Percentiles rank a stretch among this genome's conserved stretches.
Conservation (phyloP, 345 rosid species). For the Diplotaxis tenuifolia region DNA sequence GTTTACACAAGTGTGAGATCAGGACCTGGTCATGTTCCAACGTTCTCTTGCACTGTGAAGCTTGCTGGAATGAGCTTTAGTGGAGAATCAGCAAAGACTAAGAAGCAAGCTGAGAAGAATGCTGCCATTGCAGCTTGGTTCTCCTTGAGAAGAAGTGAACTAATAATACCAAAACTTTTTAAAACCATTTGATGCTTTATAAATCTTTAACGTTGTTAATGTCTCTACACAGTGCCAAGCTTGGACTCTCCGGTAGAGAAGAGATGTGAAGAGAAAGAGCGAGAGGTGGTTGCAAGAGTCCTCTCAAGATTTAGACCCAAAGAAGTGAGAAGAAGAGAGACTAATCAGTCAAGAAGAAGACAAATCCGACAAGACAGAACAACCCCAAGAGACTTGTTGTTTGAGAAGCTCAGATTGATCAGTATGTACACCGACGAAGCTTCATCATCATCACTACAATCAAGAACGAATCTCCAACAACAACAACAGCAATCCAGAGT, state of each 20-base stretch:
- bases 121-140: conserved; percentile 81
- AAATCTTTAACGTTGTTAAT: background rate
- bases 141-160: conserved; percentile 55
- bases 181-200: background rate
- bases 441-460: conserved; percentile 29
- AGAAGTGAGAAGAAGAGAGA: conserved; percentile 51
- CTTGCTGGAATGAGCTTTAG: conserved; percentile 66
- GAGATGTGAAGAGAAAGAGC: conserved; percentile 52
- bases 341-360: conserved; percentile 54
- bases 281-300: conserved; percentile 51
- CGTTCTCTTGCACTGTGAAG: conserved; percentile 59
- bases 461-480: conserved; percentile 22
- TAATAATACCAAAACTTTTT: background rate
- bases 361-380: conserved; percentile 10
- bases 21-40: conserved; percentile 70
- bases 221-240: conserved; percentile 44
- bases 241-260: conserved; percentile 38
- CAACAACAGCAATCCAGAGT: conserved; percentile 25
- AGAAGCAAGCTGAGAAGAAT: conserved; percentile 82
- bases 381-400: conserved; percentile 21
- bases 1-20: conserved; percentile 67
- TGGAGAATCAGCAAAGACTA: conserved; percentile 69
- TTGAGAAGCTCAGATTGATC: conserved; percentile 47
- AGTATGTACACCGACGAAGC: conserved; percentile 47
- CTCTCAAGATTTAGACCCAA: conserved; percentile 53